Base-by-base conservation (phyloP, 2,329 filamentous ascomycete genomes). In the Herpomyces periplanetae region DNA sequence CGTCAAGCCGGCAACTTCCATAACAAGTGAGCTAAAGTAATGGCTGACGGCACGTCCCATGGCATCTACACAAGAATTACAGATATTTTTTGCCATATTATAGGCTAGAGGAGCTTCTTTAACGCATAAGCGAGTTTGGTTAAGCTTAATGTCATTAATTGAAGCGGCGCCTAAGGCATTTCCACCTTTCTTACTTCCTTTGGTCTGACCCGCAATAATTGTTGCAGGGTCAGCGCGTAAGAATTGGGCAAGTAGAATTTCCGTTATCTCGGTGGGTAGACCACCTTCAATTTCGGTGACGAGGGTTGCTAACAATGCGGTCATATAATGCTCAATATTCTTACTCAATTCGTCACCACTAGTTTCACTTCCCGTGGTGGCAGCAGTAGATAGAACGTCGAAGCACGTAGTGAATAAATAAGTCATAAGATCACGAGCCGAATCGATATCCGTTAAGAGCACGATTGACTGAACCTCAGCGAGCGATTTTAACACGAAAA, bases 21-120 rank as follows among this genome's bases (percentile, higher is more conserved):
- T 58, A 22, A 96, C 84, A 19, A 91, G 71, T 22, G 85, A 71
- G 38, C 71, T 85, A 36, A 96, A 96, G 36, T 91, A 96, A 32
- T 85, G 71, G 27, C 69, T 75, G 21, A 91, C 62, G 28, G 84
- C 69, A 25, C 71, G 62, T 1, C 69, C 62, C 75, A 96, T 88
- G 38, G 84, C 84, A 28, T 88, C 75, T 1, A 66, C 57, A 28
- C 61, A 84, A 8, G 53, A 53, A 30, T 71, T 80, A 43, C 80
- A 96, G 17, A 96, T 60, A 2, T 65, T 66, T 39, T 84, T 85
- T 10, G 80, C 75, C 64, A 91, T 85, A 33, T 80, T 63, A 41
- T 96, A 96, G 2, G 80, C 73, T 8, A 71, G 57, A 2, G 80
- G 75, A 21, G 84, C 63, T 25, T 80, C 64, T 32, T 84, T 85